Evolutionary conservation across 345 rosid species (phyloP), one percentile per base, ranked within the genome.

Genomic region (Bretschneidera sinensis): DNA sequence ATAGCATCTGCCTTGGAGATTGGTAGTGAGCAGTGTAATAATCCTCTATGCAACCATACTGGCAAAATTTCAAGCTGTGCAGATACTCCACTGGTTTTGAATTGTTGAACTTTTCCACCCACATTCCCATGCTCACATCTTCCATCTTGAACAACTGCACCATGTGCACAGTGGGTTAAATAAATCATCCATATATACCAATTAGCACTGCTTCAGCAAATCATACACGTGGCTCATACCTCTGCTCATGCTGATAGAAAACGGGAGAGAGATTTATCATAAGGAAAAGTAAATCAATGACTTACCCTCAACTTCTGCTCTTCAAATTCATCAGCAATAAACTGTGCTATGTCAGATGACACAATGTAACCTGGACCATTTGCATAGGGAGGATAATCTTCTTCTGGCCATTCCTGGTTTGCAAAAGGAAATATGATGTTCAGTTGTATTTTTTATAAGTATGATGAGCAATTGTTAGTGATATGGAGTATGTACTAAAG

Each of bases 81-180:
- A 71, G 61, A 54, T 86, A 89, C 53, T 76, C 84, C 58, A 94
- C 97, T 0, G 95, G 69, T 74, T 77, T 88, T 11, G 97, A 58
- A 62, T 73, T 70, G 74, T 94, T 94, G 78, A 90, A 94, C 71
- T 84, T 79, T 83, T 88, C 91, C 62, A 94, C 96, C 99, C 97
- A 94, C 99, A 94, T 84, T 79, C 99, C 99, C 92, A 94, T 82
- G 54, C 99, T 94, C 71, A 94, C 97, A 65, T 94, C 99, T 76
- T 90, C 99, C 99, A 94, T 94, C 84, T 94, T 94, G 71, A 90
- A 90, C 65, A 94, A 64, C 99, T 94, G 84, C 75, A 72, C 16
- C 54, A 17, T n/a, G 57, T 60, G 21, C 24, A 18, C 51, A 14
- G 16, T 8, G 3, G 63, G 50, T 66, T 18, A 14, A n/a, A 39